phyloP scores from a whole-genome alignment of 257 asterid species.

The Nicotiana knightiana region DNA sequence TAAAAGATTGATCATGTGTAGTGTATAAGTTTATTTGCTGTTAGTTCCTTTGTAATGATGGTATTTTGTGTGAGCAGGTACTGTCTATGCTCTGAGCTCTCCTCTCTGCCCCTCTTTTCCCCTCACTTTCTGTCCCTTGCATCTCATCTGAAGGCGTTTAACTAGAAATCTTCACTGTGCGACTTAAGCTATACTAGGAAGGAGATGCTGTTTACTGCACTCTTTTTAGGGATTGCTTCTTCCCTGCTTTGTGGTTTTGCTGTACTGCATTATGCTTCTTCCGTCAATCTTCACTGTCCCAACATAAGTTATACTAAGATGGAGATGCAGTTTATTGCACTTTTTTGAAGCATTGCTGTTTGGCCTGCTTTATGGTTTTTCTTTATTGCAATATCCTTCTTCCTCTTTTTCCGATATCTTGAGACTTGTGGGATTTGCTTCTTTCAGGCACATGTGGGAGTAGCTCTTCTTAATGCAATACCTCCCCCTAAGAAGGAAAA shows the following conservation, averaged over 20 bases:
- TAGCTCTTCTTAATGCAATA: conserved; percentile 86
- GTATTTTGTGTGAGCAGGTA: background rate
- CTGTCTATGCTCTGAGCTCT: background rate
- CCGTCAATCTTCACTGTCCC: background rate
- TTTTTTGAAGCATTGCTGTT: background rate
- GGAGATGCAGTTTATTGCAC: conserved; percentile 2
- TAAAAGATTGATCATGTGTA: background rate
- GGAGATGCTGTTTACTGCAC: background rate
- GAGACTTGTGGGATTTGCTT: conserved; percentile 9
- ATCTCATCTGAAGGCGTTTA: background rate
- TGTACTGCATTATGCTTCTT: background rate
- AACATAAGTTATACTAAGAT: background rate
- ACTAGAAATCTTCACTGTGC: background rate
- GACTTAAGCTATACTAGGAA: background rate
- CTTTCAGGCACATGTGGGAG: conserved; percentile 86
- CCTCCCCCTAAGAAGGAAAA: conserved; percentile 53
- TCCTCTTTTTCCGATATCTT: background rate
- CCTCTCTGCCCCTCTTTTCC: background rate
- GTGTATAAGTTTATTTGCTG: background rate
- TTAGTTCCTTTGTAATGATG: background rate
- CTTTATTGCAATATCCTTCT: background rate
- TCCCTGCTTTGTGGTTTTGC: background rate
- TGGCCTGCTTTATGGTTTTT: background rate
- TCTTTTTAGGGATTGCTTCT: background rate
- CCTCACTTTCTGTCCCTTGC: background rate